Conservation (phyloP, 805 yeast genomes). For the Ogataea zsoltii region DNA sequence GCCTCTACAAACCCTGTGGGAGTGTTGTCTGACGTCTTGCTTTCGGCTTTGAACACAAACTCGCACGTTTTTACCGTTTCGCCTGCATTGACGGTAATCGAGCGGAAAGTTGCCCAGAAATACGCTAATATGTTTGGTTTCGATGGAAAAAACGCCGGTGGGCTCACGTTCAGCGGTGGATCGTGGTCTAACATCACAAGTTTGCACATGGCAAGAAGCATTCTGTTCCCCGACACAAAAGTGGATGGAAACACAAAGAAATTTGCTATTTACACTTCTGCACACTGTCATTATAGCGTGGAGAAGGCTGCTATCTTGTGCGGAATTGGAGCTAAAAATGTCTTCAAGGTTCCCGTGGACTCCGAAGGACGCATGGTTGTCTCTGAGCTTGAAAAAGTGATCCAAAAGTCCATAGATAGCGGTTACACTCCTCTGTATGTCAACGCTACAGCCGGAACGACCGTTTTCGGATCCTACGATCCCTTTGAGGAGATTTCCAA, state of each 20-base stretch:
- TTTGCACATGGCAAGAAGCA: conserved; percentile 72
- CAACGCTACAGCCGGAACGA: conserved; percentile 86
- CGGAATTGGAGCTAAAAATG: conserved; percentile 65
- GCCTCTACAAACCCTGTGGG: conserved; percentile 89
- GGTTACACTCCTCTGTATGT: conserved; percentile 75
- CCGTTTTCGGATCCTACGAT: conserved; percentile 84
- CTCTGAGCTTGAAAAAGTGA: conserved; percentile 45
- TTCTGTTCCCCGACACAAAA: conserved; percentile 69
- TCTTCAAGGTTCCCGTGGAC: conserved; percentile 63
- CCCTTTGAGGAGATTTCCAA: conserved; percentile 55
- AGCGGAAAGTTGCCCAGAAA: conserved; percentile 62
- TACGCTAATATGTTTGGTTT: conserved; percentile 72
- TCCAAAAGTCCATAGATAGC: conserved; percentile 41
- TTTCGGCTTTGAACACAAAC: conserved; percentile 75
- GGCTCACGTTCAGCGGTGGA: conserved; percentile 84
- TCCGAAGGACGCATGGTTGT: conserved; percentile 57
- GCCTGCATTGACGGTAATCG: conserved; percentile 76
- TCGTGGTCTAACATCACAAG: conserved; percentile 84
- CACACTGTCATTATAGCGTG: conserved; percentile 77
- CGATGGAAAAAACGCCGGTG: conserved; percentile 60
- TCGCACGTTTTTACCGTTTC: conserved; percentile 85
- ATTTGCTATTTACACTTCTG: conserved; percentile 71
- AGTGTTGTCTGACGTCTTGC: conserved; percentile 65
- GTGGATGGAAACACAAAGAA: conserved; percentile 54
- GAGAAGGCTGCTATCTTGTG: conserved; percentile 77